Evolutionary conservation across 768 basidiomycete species (phyloP).

Genomic region (Leccinellum rugosiceps): DNA sequence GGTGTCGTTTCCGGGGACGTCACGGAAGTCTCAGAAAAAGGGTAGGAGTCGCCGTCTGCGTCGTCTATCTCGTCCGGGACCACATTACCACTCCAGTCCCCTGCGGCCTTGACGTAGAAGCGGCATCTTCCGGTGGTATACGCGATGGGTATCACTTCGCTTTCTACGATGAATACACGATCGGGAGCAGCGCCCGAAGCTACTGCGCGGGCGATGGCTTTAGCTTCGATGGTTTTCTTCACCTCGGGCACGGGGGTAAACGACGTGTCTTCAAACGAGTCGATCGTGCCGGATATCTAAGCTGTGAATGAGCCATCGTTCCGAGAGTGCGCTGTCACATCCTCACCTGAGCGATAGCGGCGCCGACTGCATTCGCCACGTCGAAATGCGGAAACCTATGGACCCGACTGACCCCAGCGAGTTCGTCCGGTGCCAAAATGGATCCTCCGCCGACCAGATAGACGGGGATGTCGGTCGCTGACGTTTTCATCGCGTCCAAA

Average conservation of each 20-base stretch:
- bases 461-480: conserved; percentile 51
- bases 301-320: conserved; percentile 8
- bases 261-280: conserved; percentile 42
- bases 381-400: conserved; percentile 48
- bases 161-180: conserved; percentile 51
- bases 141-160: conserved; percentile 47
- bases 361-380: conserved; percentile 63
- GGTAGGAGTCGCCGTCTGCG: neutral
- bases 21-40: conserved; percentile 4
- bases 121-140: conserved; percentile 33
- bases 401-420: conserved; percentile 51
- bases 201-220: conserved; percentile 44
- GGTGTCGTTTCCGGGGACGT: neutral
- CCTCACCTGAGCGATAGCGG: conserved; percentile 41
- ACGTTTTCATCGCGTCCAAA: conserved; percentile 65
- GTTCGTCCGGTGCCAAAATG: conserved; percentile 49
- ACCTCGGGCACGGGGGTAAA: conserved; percentile 31
- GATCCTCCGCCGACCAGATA: conserved; percentile 67
- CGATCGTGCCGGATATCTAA: conserved; percentile 44
- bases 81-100: conserved; percentile 39
- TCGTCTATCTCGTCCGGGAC: conserved; percentile 22
- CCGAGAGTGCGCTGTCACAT: neutral
- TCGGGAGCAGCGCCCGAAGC: conserved; percentile 43
- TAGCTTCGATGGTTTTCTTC: conserved; percentile 32
- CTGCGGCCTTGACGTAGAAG: conserved; percentile 59